Conservation (phyloP, 208 protist genomes). For the Trypanosoma scelopori region DNA sequence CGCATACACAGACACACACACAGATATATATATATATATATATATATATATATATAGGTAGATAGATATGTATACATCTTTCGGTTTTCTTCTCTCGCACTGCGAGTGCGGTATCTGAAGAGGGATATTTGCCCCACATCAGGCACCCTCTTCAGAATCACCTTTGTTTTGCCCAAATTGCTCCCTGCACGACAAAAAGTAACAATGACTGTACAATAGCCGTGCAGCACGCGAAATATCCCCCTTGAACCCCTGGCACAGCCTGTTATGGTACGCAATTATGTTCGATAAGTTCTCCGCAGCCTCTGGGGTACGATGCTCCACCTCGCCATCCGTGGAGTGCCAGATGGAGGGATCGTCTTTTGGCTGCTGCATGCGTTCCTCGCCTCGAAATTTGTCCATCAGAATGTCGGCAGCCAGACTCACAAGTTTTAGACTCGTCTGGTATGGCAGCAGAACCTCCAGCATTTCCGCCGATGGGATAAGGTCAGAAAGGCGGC, state of each 20-base stretch:
- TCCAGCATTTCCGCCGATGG: conserved; percentile 54
- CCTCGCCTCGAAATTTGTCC: conserved; percentile 58
- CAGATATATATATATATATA: too few relatives aligned
- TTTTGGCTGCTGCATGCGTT: conserved; percentile 16
- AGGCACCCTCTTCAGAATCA: background rate
- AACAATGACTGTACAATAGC: conserved; percentile 66
- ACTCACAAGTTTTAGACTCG: conserved; percentile 38
- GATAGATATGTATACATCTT: conserved; percentile 12
- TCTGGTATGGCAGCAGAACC: conserved; percentile 48
- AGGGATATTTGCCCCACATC: too few relatives aligned
- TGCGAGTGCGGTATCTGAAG: background rate
- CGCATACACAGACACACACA: too few relatives aligned
- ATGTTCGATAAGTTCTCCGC: conserved; percentile 28
- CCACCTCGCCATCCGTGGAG: conserved; percentile 29
- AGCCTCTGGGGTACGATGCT: conserved; percentile 65
- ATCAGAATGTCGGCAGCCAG: conserved; percentile 62
- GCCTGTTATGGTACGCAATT: conserved; percentile 38
- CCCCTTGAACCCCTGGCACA: conserved; percentile 44
- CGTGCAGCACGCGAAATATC: conserved; percentile 46
- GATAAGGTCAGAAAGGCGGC: conserved; percentile 57
- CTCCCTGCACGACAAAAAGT: conserved; percentile 64
- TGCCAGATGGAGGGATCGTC: conserved; percentile 25
- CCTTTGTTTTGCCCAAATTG: conserved; percentile 20
- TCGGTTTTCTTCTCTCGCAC: background rate
- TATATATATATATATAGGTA: conserved; percentile 6